Base-by-base conservation (phyloP, 768 basidiomycete genomes). In the Cyathus striatus region DNA sequence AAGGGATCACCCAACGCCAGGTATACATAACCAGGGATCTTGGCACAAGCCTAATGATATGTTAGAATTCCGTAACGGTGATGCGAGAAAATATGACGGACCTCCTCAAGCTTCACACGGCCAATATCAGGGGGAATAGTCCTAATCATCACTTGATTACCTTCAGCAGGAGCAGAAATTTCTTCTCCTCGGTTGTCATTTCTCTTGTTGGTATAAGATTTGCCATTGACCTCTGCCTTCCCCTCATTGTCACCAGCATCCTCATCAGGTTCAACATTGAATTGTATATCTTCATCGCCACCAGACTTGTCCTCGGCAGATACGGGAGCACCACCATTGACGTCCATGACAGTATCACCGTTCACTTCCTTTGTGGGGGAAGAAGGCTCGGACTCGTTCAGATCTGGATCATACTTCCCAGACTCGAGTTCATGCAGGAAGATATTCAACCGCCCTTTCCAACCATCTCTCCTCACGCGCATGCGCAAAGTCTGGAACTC, bases 101-200 rank as follows among this genome's bases (percentile, higher is more conserved):
- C 92, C 64, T 90, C 88, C 69, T 97, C 93, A 25, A 97, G 72
- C 56, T 90, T 92, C 38, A 86, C 67, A 24, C 93, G 82, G 23
- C 89, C 88, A 53, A 93, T 92, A 50, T 92, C 89, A 20, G 93
- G 92, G 37, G 92, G 92, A 49, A 96, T 92, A 14, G 91, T 93
- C 46, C 92, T 82, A 57, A 96, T 93, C 80, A 94, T 92, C 43
- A 96, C 83, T 57, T 96, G 86, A 52, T 89, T 90, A 18, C 87
- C 89, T 53, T 91, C 88, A 13, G 86, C 78, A 32, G 72, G 65
- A 18, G 78, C 82, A 43, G 79, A 78, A 45, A 83, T 69, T 56
- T 92, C 90, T 56, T 90, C 83, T 5, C 78, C 83, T 34, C 81
- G 78, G 51, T 74, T 79, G 45, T 53, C 35, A 18, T 9, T 61